These are phyloP conservation scores for Kuraishia ogatae DNA, from an alignment of 805 yeast genomes.

Conservation along the genomic window DNA sequence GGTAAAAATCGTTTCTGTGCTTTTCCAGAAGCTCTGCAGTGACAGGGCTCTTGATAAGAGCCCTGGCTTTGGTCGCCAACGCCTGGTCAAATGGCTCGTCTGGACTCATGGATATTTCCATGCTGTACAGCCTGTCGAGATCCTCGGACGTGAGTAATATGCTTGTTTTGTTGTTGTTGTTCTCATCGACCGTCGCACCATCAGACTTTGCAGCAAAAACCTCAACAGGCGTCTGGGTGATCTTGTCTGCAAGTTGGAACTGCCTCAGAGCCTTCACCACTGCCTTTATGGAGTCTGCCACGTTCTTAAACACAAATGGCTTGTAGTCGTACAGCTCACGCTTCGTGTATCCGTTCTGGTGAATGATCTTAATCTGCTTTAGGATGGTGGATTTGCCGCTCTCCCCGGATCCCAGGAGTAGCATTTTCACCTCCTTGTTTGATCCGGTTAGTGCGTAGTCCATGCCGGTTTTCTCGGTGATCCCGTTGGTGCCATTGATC, in stretches of 20 bases:
- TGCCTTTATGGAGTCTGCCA: constrained; percentile 68
- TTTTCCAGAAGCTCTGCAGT: constrained; percentile 49
- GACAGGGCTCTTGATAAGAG: constrained; percentile 48
- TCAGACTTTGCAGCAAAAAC: constrained; percentile 9
- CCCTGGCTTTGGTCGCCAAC: constrained; percentile 38
- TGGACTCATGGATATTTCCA: constrained; percentile 45
- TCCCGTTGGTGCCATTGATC: constrained; percentile 1
- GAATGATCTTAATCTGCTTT: constrained; percentile 74
- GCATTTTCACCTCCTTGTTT: constrained; percentile 51
- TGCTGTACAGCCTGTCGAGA: constrained; percentile 33
- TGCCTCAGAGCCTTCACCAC: constrained; percentile 58
- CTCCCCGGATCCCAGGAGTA: constrained; percentile 84
- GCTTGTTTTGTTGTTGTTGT: constrained; percentile 7
- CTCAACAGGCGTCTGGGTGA: constrained; percentile 9
- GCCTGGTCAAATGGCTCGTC: constrained; percentile 40
- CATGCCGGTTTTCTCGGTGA: constrained; percentile 1
- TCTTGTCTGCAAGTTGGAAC: constrained; percentile 28
- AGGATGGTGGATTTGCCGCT: constrained; percentile 75
- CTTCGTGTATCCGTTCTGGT: constrained; percentile 61
- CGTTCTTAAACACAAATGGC: constrained; percentile 71
- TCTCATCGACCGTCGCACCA: constrained; percentile 12
- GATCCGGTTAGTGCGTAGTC: not conserved
- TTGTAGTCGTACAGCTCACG: constrained; percentile 68
- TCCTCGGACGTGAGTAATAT: constrained; percentile 21
- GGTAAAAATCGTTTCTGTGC: constrained; percentile 63